A percentile compares a stretch with the other conserved stretches of the same genome.
These are phyloP conservation scores for Elsinoe necatrix DNA, from an alignment of 2,329 filamentous ascomycete genomes.

Conservation along the genomic window DNA sequence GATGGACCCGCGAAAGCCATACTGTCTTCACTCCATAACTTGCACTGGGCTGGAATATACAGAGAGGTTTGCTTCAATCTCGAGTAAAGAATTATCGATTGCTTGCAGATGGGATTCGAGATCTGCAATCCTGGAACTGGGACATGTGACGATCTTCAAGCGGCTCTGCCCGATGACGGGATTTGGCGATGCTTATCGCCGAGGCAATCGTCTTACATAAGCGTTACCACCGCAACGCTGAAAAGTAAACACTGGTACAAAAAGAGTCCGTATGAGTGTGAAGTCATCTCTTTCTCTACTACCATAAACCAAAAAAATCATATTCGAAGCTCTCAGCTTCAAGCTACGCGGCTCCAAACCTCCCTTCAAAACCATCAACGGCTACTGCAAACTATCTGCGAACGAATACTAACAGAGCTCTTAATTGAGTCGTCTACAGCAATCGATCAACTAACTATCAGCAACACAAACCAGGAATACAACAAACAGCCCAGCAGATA, in stretches of 20 bases:
- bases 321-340: constrained; percentile 21
- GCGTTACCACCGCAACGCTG: constrained; percentile 14
- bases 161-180: constrained; percentile 11
- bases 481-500: constrained; percentile 38
- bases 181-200: not conserved
- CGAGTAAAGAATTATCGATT: constrained; percentile 10
- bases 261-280: not conserved
- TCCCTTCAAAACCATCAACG: constrained; percentile 22
- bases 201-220: not conserved
- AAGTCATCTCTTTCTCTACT: constrained; percentile 19
- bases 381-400: constrained; percentile 32
- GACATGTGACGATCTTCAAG: constrained; percentile 11
- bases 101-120: not conserved
- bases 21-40: not conserved
- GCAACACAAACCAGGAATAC: constrained; percentile 5
- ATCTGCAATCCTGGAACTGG: not conserved
- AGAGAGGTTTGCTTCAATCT: not conserved
- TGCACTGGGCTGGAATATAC: not conserved
- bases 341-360: constrained; percentile 18
- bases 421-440: constrained; percentile 30
- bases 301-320: constrained; percentile 22
- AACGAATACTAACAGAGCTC: constrained; percentile 31
- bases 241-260: constrained; percentile 15
- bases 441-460: constrained; percentile 14
- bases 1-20: constrained; percentile 13